Base-by-base conservation (phyloP, 2,329 filamentous ascomycete species). In the Nothophoma quercina region DNA sequence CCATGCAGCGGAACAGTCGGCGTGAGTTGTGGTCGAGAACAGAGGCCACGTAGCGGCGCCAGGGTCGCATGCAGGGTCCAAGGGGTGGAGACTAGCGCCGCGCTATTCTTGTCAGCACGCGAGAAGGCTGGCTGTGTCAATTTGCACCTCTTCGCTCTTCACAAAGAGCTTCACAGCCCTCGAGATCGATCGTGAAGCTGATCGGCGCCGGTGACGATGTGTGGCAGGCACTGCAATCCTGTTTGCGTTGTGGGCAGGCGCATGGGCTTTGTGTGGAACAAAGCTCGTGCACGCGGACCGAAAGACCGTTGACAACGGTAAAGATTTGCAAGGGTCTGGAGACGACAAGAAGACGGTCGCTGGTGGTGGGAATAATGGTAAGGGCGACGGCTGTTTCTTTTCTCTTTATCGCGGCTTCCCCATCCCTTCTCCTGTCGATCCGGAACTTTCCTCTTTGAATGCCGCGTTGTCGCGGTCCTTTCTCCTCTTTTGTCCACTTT, bases 31-130 rank as follows among this genome's bases (percentile, higher is more conserved):
- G 38, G 50, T 53, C 50, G 50, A 53, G 50, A 47, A 43, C 38
- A 10, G 39, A 47, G 43, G 50, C 50, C 43, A 53, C 50, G 50
- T 53, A 53, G 50, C 25, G 50, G 32, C 32, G 16, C 26, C 43
- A 53, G 19, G 50, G 50, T 7, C 19, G 19, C n/a, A 47, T 53
- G 50, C 50, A 53, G 50, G 50, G 50, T 53, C 39, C 38, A 23
- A 34, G 30, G 22, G 39, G 44, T 47, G 50, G 50, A 33, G 30
- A 22, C 32, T 53, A 53, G 43, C 39, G 43, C 10, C 16, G n/a
- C 34, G 33, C 33, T 53, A 53, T 53, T 48, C 43, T 53, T 48
- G 39, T 19, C 23, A 35, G 18, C 33, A 30, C 26, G 25, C 28
- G 23, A 16, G n/a, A 21, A 34, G 28, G 25, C 23, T 51, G 38